These are phyloP conservation scores for Penicillium vulpinum DNA, from an alignment of 2,329 filamentous ascomycete species.

Conservation along the genomic window DNA sequence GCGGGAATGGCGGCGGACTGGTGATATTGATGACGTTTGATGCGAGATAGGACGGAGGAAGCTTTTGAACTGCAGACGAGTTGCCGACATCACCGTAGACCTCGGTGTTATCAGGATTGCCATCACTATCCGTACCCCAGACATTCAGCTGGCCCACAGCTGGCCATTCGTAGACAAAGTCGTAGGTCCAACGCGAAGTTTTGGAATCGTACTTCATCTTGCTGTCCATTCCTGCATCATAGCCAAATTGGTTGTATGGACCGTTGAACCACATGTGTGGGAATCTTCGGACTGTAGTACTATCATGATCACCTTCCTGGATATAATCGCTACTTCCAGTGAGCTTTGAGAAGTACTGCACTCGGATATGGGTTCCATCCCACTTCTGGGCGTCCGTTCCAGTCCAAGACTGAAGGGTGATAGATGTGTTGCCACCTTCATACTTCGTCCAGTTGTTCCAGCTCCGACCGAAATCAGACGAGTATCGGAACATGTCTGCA, in stretches of 20 bases:
- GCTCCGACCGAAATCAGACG: slow-evolving; percentile 60
- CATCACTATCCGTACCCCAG: slow-evolving; percentile 66
- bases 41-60: slow-evolving; percentile 60
- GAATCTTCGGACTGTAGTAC: slow-evolving; percentile 50
- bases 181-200: slow-evolving; percentile 57
- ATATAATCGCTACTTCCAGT: slow-evolving; percentile 61
- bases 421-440: slow-evolving; percentile 50
- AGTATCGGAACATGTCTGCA: slow-evolving; percentile 62
- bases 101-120: slow-evolving; percentile 59
- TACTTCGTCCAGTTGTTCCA: slow-evolving; percentile 63
- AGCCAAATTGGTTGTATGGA: slow-evolving; percentile 64
- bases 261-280: slow-evolving; percentile 65
- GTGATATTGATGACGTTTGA: slow-evolving; percentile 61
- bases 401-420: slow-evolving; percentile 54
- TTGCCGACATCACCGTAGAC: slow-evolving; percentile 62
- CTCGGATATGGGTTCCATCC: slow-evolving; percentile 61
- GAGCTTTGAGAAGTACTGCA: slow-evolving; percentile 63
- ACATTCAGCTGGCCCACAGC: slow-evolving; percentile 62
- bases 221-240: slow-evolving; percentile 59
- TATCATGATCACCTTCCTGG: slow-evolving; percentile 57
- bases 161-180: slow-evolving; percentile 65
- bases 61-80: slow-evolving; percentile 61
- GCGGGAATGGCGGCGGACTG: slow-evolving; percentile 53
- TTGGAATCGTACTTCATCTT: slow-evolving; percentile 48
- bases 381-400: slow-evolving; percentile 60